phyloP scores from a whole-genome alignment of 331 rosid species.

The Spiraea crenata region DNA sequence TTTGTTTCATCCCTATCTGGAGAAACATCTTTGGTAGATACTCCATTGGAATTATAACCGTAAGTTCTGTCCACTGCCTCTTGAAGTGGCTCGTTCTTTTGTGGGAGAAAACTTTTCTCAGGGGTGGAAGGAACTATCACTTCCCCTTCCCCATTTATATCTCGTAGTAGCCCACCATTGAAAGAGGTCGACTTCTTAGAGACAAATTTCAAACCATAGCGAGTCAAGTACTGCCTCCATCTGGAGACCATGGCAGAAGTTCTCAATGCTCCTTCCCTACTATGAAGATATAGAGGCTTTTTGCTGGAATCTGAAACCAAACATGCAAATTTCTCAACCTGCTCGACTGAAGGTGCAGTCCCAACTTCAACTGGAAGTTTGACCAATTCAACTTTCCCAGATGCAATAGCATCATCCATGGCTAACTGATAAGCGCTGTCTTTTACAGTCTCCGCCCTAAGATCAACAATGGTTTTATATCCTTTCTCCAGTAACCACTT shows the following conservation, averaged over 20 bases:
- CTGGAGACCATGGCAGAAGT: conserved; percentile 92
- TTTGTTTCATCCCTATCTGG: conserved; percentile 29
- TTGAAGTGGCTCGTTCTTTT: conserved; percentile 36
- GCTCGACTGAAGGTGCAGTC: conserved; percentile 77
- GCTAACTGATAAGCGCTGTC: conserved; percentile 65
- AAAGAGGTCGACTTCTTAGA: conserved; percentile 42
- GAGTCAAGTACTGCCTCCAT: conserved; percentile 76
- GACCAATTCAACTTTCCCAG: conserved; percentile 66
- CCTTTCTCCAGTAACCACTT: conserved; percentile 73
- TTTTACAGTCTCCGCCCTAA: conserved; percentile 70
- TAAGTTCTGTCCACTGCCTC: conserved; percentile 34
- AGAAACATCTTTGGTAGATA: conserved; percentile 18
- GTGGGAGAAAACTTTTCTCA: conserved; percentile 27
- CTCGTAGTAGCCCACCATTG: conserved; percentile 25
- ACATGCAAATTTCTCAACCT: conserved; percentile 73
- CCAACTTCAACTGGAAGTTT: conserved; percentile 75
- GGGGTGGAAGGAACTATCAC: conserved; percentile 32
- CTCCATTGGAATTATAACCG: conserved; percentile 33
- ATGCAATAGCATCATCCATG: conserved; percentile 53
- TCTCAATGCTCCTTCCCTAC: conserved; percentile 89
- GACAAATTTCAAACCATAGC: conserved; percentile 35
- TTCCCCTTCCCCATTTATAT: conserved; percentile 39
- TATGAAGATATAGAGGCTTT: conserved; percentile 80
- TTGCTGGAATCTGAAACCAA: conserved; percentile 75
- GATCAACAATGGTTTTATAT: conserved; percentile 78